These are phyloP conservation scores for Apiospora koreana DNA, from an alignment of 2,329 filamentous ascomycete species.

Conservation along the genomic window DNA sequence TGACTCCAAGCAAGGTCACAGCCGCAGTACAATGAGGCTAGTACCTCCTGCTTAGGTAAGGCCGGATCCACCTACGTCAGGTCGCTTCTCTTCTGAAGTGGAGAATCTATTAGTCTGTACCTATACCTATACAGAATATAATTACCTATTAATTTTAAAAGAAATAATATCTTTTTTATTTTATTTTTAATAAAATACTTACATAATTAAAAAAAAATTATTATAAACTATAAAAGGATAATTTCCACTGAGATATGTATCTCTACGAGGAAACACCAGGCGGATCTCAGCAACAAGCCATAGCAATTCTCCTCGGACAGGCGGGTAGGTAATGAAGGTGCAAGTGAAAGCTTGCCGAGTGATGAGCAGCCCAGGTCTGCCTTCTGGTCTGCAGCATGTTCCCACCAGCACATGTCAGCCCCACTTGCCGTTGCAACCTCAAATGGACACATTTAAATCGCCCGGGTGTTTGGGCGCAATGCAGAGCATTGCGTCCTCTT, in stretches of 20 bases:
- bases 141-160: background rate
- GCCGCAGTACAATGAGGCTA: background rate
- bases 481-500: background rate
- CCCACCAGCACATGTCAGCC: conserved; percentile 13
- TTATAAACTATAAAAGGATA: no score
- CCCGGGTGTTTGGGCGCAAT: conserved; percentile 7
- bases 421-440: conserved; percentile 5
- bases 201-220: no score
- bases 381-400: background rate
- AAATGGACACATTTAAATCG: background rate
- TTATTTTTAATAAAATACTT: no score
- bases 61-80: no score
- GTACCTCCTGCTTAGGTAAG: background rate
- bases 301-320: background rate
- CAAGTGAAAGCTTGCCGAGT: background rate
- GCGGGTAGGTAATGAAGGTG: background rate
- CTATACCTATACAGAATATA: no score
- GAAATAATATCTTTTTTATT: no score
- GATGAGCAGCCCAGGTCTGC: background rate
- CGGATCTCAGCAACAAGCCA: background rate
- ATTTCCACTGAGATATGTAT: background rate
- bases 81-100: background rate
- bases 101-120: background rate
- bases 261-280: background rate
- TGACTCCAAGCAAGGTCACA: background rate